Percentiles rank a stretch among this genome's conserved stretches.
Conservation (phyloP, 768 basidiomycete species). For the Piloderma croceum region DNA sequence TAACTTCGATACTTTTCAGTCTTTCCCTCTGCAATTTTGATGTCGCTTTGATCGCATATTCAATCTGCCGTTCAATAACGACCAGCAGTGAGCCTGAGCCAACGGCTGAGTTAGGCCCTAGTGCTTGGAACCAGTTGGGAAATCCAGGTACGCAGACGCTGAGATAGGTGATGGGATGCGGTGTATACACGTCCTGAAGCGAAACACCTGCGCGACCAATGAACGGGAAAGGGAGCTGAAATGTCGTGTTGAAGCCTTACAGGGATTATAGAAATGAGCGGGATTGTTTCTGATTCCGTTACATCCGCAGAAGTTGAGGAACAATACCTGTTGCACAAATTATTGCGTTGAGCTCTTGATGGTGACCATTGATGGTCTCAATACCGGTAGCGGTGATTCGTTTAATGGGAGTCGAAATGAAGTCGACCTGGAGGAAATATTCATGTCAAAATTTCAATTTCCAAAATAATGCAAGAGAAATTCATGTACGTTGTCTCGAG, state of each 20-base stretch:
- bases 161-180: conserved; percentile 55
- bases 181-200: conserved; percentile 48
- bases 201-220: conserved; percentile 48
- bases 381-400: conserved; percentile 50
- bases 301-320: conserved; percentile 1
- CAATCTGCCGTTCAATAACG: conserved; percentile 50
- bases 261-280: neutral
- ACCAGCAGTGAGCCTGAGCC: conserved; percentile 52
- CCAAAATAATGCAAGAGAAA: neutral
- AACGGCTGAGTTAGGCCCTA: conserved; percentile 54
- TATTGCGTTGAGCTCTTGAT: conserved; percentile 52
- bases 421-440: conserved; percentile 38
- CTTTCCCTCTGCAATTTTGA: conserved; percentile 59
- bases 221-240: conserved; percentile 43
- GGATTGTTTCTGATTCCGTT: too few relatives aligned
- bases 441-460: neutral
- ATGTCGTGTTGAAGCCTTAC: conserved; percentile 50
- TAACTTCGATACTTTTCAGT: conserved; percentile 56
- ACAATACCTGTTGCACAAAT: conserved; percentile 57
- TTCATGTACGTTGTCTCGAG: conserved; percentile 53
- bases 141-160: conserved; percentile 55
- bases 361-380: conserved; percentile 48
- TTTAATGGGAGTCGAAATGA: conserved; percentile 45
- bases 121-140: conserved; percentile 59
- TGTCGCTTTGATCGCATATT: conserved; percentile 50